Evolutionary conservation across 345 rosid genomes (phyloP), one percentile per base, ranked within the genome.

Genomic region (Lumnitzera littorea): DNA sequence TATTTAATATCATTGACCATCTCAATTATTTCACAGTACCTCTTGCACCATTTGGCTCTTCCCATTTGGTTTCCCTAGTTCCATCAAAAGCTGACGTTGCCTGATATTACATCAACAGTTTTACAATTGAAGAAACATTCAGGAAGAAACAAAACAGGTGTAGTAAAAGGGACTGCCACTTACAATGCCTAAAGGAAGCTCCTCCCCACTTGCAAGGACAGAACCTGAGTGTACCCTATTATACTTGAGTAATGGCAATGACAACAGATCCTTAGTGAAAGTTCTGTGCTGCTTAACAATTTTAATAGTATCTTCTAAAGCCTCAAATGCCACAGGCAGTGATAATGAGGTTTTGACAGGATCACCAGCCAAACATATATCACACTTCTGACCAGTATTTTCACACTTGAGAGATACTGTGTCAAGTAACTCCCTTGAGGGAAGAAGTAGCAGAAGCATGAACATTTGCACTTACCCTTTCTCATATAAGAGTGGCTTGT

Each of bases 31-130:
- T 52, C 41, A 51, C 48, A 15, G 56, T 72, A 92, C 99, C 99
- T 86, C 41, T 86, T 54, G 85, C 97, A 15, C 99, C 99, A 72
- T 82, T 84, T 58, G 96, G 97, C 48, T 90, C 97, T 80, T 90
- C 97, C 99, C 99, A 94, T 78, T 94, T 94, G 24, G 95, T 77
- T 16, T 71, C 63, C 16, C 64, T 79, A 73, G 81, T 82, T 66
- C 99, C 99, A 74, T 94, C 97, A 68, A 94, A 90, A 50, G 96
- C 99, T 60, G 96, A 78, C 8, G 87, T 84, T 50, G 87, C 96
- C 96, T 94, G 85, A 65, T 70, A 64, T 63, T 77, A 56, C 61
- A 43, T 50, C 13, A 48, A 65, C 31, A 31, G 41, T 48, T 52
- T 57, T 53, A 48, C 50, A 62, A 56, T 36, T 59, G 24, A 66